These are phyloP conservation scores for Meyerozyma elateridarum DNA, from an alignment of 1,139 yeast species.

Conservation along the genomic window DNA sequence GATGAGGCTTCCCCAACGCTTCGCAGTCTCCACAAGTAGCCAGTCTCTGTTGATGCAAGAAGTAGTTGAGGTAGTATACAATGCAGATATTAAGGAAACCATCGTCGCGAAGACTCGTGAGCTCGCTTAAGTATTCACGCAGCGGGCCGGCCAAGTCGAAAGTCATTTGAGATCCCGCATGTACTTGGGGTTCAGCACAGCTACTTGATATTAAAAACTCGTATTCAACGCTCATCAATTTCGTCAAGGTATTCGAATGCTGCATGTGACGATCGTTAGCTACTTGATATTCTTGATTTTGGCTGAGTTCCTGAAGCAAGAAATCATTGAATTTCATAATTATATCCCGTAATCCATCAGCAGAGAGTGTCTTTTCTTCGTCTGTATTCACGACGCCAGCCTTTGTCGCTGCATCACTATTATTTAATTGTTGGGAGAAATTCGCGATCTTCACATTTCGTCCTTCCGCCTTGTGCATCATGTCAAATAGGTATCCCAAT, in stretches of 20 bases:
- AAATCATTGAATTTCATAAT: conserved; percentile 58
- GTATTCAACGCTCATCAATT: conserved; percentile 37
- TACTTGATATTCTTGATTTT: neutral
- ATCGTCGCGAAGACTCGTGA: conserved; percentile 10
- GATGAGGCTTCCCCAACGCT: conserved; percentile 29
- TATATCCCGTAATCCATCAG: conserved; percentile 33
- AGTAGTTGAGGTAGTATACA: conserved; percentile 53
- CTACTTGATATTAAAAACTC: conserved; percentile 37
- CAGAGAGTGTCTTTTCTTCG: conserved; percentile 33
- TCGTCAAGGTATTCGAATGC: conserved; percentile 22
- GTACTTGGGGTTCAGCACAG: conserved; percentile 31
- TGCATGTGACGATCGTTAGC: neutral
- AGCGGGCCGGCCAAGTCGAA: conserved; percentile 37
- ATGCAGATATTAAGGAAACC: conserved; percentile 22
- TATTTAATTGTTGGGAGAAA: conserved; percentile 48
- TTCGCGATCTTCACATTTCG: conserved; percentile 68
- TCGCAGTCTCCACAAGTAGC: conserved; percentile 30
- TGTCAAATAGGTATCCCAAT: conserved; percentile 83
- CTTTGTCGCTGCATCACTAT: conserved; percentile 41
- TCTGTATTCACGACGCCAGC: conserved; percentile 52
- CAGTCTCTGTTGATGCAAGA: conserved; percentile 50
- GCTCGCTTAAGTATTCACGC: neutral
- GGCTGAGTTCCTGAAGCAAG: conserved; percentile 29
- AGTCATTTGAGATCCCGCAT: conserved; percentile 26
- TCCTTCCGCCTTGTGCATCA: conserved; percentile 81